phyloP scores from a whole-genome alignment of 768 basidiomycete species.

The Russula dissimulans region DNA sequence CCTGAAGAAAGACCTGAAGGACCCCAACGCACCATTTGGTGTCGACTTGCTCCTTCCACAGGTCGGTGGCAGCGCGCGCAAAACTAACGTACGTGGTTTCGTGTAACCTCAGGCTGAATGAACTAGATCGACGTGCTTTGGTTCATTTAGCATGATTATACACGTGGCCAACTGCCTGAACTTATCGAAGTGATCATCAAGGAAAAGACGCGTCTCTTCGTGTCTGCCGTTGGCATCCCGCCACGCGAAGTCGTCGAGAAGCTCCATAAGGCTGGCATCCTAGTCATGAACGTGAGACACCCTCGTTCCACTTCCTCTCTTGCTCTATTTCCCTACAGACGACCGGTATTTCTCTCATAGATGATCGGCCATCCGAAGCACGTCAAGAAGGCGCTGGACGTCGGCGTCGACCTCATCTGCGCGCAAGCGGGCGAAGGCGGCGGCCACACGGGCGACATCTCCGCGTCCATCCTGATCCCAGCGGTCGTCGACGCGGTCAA shows the following conservation, averaged over 20 bases:
- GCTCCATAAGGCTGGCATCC: constrained; percentile 77
- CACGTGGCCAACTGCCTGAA: constrained; percentile 74
- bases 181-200: constrained; percentile 89
- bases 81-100: constrained; percentile 61
- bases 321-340: too few relatives aligned
- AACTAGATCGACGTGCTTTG: constrained; percentile 12
- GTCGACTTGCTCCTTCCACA: constrained; percentile 87
- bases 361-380: constrained; percentile 97
- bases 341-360: constrained; percentile 20
- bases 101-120: too few relatives aligned
- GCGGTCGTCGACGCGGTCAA: constrained; percentile 81
- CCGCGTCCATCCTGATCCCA: constrained; percentile 81
- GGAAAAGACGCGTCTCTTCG: constrained; percentile 80
- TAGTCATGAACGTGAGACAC: constrained; percentile 67
- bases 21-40: constrained; percentile 78
- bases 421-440: constrained; percentile 85
- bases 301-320: not conserved
- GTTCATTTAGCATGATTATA: constrained; percentile 73
- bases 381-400: constrained; percentile 68
- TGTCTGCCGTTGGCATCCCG: constrained; percentile 85
- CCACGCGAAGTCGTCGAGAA: constrained; percentile 70
- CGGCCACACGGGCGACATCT: constrained; percentile 67
- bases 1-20: constrained; percentile 61
- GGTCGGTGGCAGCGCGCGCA: constrained; percentile 78
- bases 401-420: constrained; percentile 87